Evolutionary conservation across 257 asterid genomes (phyloP), one percentile per base, ranked within the genome.

Genomic region (Penstemon newberryi): DNA sequence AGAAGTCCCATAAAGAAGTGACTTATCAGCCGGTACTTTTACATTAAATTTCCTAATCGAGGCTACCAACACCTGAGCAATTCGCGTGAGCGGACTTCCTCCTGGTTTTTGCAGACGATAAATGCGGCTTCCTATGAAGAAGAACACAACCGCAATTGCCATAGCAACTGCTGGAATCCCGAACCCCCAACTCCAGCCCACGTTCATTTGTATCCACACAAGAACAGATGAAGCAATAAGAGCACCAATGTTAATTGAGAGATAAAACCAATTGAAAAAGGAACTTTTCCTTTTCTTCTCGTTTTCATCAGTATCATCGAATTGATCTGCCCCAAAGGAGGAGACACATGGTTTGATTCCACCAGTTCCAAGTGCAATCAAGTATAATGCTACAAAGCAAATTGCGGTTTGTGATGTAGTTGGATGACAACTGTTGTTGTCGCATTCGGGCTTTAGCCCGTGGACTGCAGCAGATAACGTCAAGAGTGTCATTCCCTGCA

Each of bases 301-400:
- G 0, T 36, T 66, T 45, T 81, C 90, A 51, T 87, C 95, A 18
- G 68, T 84, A 1, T 87, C 96, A 61, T 92, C 98, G 57, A 92
- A 92, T 49, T 92, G 98, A 70, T 92, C 97, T 0, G 98, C 97
- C 3, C 96, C 98, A 12, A 90, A 92, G 19, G 98, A 81, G 59
- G 97, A 90, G 57, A 92, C 96, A 5, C 98, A 92, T 0, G 98
- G 98, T 56, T 90, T 92, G 84, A 92, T 92, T 5, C 98, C 98
- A 5, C 98, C 98, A 0, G 98, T 92, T 11, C 96, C 98, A 0
- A 92, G 78, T 0, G 96, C 98, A 9, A 88, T 86, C 70, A 89
- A 56, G 86, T 92, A 92, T 4, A 92, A 53, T 0, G 98, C 84
- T 8, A 75, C 8, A 63, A 83, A 92, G 75, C 59, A 55, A 3